These are phyloP conservation scores for Arxiozyma slooffiae DNA, from an alignment of 1,139 yeast species.

Conservation along the genomic window DNA sequence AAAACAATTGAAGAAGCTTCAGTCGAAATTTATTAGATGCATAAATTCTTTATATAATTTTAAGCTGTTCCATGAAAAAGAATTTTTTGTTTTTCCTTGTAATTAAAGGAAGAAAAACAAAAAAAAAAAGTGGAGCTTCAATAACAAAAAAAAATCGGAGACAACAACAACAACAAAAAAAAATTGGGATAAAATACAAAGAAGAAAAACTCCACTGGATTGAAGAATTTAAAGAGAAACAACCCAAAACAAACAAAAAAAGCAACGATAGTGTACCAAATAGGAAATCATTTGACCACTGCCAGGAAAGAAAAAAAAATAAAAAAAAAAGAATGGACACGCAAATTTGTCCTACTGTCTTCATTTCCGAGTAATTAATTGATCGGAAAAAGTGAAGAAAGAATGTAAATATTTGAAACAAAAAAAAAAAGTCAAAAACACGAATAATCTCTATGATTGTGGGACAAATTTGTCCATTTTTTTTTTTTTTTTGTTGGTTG, in stretches of 20 bases:
- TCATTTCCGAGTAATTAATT: neutral
- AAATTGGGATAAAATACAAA: too few relatives aligned
- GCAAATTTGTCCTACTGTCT: neutral
- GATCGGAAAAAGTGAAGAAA: neutral
- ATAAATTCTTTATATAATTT: neutral
- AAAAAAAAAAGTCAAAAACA: too few relatives aligned
- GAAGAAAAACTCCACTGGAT: too few relatives aligned
- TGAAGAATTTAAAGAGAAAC: too few relatives aligned
- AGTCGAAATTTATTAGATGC: neutral
- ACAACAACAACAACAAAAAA: too few relatives aligned
- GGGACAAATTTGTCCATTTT: neutral
- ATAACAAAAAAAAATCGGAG: too few relatives aligned
- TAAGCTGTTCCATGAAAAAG: neutral
- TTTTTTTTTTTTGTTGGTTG: too few relatives aligned
- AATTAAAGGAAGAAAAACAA: neutral
- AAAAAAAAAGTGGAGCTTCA: neutral
- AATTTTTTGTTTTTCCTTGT: neutral
- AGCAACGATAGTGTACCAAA: neutral
- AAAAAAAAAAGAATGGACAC: neutral
- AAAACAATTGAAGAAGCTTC: neutral
- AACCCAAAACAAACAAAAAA: too few relatives aligned
- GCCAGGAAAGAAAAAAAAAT: too few relatives aligned
- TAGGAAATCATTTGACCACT: neutral
- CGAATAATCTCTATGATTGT: neutral
- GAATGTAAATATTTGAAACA: too few relatives aligned